Conservation (phyloP, 2,329 filamentous ascomycete genomes). For the Simplicillium sp. region DNA sequence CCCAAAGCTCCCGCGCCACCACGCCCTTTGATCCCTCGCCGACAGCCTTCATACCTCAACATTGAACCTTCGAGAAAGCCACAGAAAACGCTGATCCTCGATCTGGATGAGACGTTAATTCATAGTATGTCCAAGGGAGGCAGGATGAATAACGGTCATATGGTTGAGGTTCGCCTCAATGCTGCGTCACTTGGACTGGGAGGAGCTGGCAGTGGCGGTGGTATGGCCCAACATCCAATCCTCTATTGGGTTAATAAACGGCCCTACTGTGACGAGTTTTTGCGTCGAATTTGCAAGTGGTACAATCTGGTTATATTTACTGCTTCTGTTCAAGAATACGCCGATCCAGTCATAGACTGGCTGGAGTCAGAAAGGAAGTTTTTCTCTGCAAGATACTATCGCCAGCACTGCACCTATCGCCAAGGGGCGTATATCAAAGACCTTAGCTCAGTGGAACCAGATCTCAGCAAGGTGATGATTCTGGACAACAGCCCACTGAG, state of each 20-base stretch:
- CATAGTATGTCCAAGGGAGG: constrained; percentile 97
- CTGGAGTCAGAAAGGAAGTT: constrained; percentile 94
- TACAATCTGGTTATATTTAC: constrained; percentile 97
- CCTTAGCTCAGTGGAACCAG: constrained; percentile 88
- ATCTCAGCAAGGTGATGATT: constrained; percentile 97
- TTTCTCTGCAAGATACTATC: constrained; percentile 87
- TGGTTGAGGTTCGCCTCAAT: constrained; percentile 93
- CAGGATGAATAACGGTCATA: constrained; percentile 91
- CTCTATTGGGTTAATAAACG: constrained; percentile 98
- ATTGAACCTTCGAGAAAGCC: constrained; percentile 46
- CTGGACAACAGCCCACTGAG: constrained; percentile 96
- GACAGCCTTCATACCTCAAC: constrained; percentile 80
- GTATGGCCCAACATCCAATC: constrained; percentile 77
- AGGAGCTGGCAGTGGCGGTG: constrained; percentile 43
- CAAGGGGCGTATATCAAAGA: constrained; percentile 99
- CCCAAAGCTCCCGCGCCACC: constrained; percentile 84
- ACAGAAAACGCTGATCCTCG: constrained; percentile 89
- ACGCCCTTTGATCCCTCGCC: constrained; percentile 76
- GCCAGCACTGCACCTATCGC: constrained; percentile 92
- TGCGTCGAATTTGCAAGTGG: constrained; percentile 91
- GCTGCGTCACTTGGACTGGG: constrained; percentile 59
- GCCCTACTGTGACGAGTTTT: constrained; percentile 91
- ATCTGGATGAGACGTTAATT: constrained; percentile 94
- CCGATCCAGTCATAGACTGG: constrained; percentile 98
- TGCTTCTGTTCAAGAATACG: constrained; percentile 95